These are phyloP conservation scores for Metschnikowia santaceciliae DNA, from an alignment of 805 yeast genomes.

Conservation along the genomic window DNA sequence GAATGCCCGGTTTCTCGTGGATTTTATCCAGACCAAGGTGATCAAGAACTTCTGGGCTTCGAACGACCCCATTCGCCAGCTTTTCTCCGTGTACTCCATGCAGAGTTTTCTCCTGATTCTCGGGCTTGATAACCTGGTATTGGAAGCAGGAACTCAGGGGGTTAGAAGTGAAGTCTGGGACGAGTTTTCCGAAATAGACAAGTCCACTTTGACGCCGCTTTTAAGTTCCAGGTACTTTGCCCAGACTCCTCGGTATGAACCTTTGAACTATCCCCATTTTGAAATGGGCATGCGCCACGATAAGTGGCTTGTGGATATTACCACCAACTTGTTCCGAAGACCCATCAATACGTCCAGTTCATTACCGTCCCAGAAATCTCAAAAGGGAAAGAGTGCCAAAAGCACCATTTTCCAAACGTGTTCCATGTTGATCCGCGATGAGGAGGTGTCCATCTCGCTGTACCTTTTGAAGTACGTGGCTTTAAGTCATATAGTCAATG, in stretches of 20 bases:
- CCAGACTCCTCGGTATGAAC: conserved; percentile 47
- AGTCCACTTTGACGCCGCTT: conserved; percentile 72
- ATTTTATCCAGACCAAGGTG: conserved; percentile 63
- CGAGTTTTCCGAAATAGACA: conserved; percentile 59
- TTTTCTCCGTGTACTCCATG: conserved; percentile 81
- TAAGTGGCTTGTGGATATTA: conserved; percentile 68
- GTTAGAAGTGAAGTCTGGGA: conserved; percentile 47
- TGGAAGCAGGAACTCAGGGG: conserved; percentile 19
- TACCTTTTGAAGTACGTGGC: conserved; percentile 76
- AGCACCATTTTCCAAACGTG: conserved; percentile 55
- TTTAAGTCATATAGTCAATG: conserved; percentile 56
- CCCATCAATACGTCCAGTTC: conserved; percentile 19
- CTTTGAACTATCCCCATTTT: conserved; percentile 62
- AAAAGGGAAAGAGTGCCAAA: conserved; percentile 16
- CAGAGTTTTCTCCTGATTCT: conserved; percentile 76
- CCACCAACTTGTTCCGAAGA: conserved; percentile 60
- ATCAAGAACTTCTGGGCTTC: conserved; percentile 88
- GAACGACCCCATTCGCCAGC: conserved; percentile 78
- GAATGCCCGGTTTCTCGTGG: conserved; percentile 57
- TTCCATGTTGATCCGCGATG: conserved; percentile 61
- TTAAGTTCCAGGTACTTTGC: conserved; percentile 67
- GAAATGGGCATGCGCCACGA: conserved; percentile 51
- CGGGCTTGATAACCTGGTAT: conserved; percentile 36
- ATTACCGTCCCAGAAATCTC: conserved; percentile 6
- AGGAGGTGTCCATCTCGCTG: conserved; percentile 64